Percentiles rank a stretch among this genome's conserved stretches.
Conservation (phyloP, 1,284 basidiomycete genomes). For the Moniliophthora roreri region DNA sequence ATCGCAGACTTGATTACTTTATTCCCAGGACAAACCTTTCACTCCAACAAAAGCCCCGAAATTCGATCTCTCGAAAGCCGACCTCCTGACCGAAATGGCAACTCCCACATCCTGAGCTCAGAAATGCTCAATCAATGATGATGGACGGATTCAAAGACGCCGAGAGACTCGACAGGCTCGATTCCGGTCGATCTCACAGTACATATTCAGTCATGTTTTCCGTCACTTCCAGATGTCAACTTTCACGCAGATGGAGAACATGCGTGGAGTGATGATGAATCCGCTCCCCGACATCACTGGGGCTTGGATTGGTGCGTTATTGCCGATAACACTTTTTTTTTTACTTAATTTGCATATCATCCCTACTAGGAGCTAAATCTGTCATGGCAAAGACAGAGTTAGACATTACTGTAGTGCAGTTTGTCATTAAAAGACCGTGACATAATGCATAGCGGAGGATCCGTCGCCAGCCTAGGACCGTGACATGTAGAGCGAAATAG, state of each 20-base stretch:
- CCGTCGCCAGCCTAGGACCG: too few relatives aligned
- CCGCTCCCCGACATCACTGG: slow-evolving; percentile 11
- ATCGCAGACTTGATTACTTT: slow-evolving; percentile 16
- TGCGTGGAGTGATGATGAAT: slow-evolving; percentile 8
- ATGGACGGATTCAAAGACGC: slow-evolving; percentile 18
- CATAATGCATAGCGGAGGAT: too few relatives aligned
- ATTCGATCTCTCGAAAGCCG: slow-evolving; percentile 14
- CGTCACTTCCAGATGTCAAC: slow-evolving; percentile 19
- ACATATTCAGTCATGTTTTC: slow-evolving; percentile 22
- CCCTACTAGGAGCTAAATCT: slow-evolving; percentile 15
- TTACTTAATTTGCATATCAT: slow-evolving; percentile 18
- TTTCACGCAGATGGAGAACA: slow-evolving; percentile 19
- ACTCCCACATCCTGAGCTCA: slow-evolving; percentile 18
- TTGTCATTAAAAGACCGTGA: too few relatives aligned
- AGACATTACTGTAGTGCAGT: too few relatives aligned
- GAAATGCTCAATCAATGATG: not conserved
- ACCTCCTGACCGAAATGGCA: slow-evolving; percentile 20
- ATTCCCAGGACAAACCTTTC: slow-evolving; percentile 15
- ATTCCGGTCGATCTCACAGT: too few relatives aligned
- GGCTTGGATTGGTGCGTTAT: slow-evolving; percentile 19
- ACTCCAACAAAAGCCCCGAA: slow-evolving; percentile 9
- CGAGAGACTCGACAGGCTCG: slow-evolving; percentile 10
- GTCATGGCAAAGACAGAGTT: not conserved
- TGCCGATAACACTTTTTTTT: not conserved
- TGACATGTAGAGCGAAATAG: too few relatives aligned